A percentile compares a stretch with the other conserved stretches of the same genome.
Evolutionary conservation across 225 moss, liverwort and hornwort genomes (phyloP).

Genomic region (Anthoceros angustus): DNA sequence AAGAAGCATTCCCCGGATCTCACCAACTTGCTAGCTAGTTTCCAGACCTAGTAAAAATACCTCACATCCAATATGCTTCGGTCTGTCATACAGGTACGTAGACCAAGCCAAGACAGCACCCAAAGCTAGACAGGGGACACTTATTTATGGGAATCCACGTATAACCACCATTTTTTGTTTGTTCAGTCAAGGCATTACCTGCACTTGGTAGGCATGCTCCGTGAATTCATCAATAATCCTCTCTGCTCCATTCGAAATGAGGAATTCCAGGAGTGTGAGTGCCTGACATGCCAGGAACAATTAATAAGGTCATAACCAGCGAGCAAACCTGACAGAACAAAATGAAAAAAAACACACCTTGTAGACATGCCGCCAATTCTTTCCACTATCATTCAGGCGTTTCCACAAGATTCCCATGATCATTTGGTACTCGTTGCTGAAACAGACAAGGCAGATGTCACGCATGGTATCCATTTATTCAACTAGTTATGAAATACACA

Average conservation of each 20-base stretch:
- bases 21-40: no score
- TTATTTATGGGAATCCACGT: neutral
- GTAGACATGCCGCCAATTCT: conserved; percentile 98
- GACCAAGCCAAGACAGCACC: neutral
- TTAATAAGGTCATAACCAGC: neutral
- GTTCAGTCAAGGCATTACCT: conserved; percentile 31
- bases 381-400: conserved; percentile 78
- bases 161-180: neutral
- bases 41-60: no score
- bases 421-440: conserved; percentile 93
- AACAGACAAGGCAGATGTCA: neutral
- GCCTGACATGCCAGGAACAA: conserved; percentile 25
- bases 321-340: neutral
- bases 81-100: no score
- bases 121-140: no score
- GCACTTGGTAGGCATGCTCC: conserved; percentile 88
- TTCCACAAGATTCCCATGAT: conserved; percentile 90
- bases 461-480: neutral
- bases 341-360: conserved; percentile 30
- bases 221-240: conserved; percentile 88
- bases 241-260: conserved; percentile 93
- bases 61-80: no score
- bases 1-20: no score
- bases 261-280: conserved; percentile 78
- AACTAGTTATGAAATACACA: neutral